Base-by-base conservation (phyloP, 257 asterid genomes). In the Echium plantagineum region DNA sequence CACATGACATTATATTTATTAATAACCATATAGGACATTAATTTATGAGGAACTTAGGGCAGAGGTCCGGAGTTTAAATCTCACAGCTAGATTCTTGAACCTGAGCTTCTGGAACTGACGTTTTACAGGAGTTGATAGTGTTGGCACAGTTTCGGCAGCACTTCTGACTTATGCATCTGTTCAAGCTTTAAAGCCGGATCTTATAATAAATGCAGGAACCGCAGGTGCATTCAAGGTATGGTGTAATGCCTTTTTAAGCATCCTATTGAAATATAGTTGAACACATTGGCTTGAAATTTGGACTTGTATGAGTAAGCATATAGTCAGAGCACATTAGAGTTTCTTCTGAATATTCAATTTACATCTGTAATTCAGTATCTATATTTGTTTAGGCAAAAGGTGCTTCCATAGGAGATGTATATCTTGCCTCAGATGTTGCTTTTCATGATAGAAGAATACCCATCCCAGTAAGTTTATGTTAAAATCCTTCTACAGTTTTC, bases 361-460 rank as follows among this genome's bases (percentile, higher is more conserved):
- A 59, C 59, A 22, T 69, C 72, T 63, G 60, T 63, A 24, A 24
- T 24, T 24, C 26, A 24, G 26, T 3, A 13, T 71, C 59, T 72
- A 15, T n/a, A 47, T 67, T 18, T 62, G 73, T 55, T 60, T 83
- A 93, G 99, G 94, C 95, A 58, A 93, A 93, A 84, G 97, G 94
- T 81, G 99, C 99, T 83, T 83, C 81, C 60, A 78, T 93, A 51
- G 89, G 99, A 16, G 97, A 89, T 73, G 96, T 93, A 56, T 93
- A 61, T 75, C 81, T 93, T 73, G 87, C 77, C 54, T 84, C 99
- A 64, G 81, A 80, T 64, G 84, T 85, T 62, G 87, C 99, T 65
- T 93, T 93, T 83, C 99, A 93, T 66, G 96, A 93, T 65, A 80
- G 99, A 78, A 81, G 99, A 79, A 89, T 82, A 78, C 99, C 97